Base-by-base conservation (phyloP, 2,329 filamentous ascomycete species). In the Colletotrichum theobromicola region DNA sequence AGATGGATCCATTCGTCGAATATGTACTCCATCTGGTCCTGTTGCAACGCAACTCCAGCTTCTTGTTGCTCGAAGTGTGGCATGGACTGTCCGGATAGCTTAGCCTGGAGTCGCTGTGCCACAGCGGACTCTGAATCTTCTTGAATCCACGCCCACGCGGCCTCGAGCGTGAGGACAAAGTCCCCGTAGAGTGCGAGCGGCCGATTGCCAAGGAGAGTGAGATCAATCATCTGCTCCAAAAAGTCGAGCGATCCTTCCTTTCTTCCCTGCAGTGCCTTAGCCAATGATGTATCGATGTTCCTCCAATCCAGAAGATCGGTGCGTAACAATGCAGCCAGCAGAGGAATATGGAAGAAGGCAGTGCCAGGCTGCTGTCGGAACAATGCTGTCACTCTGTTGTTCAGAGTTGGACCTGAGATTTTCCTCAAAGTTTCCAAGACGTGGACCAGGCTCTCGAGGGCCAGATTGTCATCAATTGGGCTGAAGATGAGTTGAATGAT, bases 1-100 rank as follows among this genome's bases (percentile, higher is more conserved):
- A 98, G 90, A 74, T 93, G 92, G 32, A 96, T 91, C 97, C 97
- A 99, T 85, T 99, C 97, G 57, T 96, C 95, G 80, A 99, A 98
- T 24, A 98, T 90, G 81, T 99, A 98, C 79, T 97, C 95, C 84
- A 98, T 92, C 82, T 98, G 95, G 76, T 98, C 95, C 76, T 93
- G 91, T 78, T 93, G 93, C 5, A 70, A 18, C 10, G 42, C 34
- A 9, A 16, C 58, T 21, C 60, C 70, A 28, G 26, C 16, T 35
- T 68, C 70, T 18, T 34, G 57, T 12, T 53, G 63, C 28, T 32
- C 37, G 28, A 21, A 32, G 35, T 90, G 88, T 50, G 86, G 83
- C 64, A 91, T 89, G 71, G 93, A 90, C 83, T 4, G 87, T 84
- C 55, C 84, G 83, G 53, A 86, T 21, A 85, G 90, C 85, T 86